Percentiles rank a stretch among this genome's conserved stretches.
phyloP scores from a whole-genome alignment of 371 early-diverging fungal species.

The Rhizoclosmatium hyalinum region DNA sequence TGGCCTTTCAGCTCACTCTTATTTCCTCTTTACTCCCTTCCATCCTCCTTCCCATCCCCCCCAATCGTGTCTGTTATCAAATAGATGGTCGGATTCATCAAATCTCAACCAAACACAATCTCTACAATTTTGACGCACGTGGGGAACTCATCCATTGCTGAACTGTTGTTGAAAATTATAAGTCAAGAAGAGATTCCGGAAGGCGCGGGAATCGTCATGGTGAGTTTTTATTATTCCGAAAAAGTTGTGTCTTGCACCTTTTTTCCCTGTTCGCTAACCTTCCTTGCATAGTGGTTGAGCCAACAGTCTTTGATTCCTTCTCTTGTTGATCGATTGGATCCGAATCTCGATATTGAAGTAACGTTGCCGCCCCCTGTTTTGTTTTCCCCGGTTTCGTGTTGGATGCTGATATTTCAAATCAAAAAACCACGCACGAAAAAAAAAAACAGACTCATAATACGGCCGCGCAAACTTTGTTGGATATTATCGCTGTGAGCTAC shows the following conservation, averaged over 20 bases:
- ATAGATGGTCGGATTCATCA: conserved; percentile 49
- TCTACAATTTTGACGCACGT: conserved; percentile 75
- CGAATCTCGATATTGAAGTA: conserved; percentile 48
- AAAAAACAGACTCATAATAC: conserved; percentile 78
- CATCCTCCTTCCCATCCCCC: too few species aligned
- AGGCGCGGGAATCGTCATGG: conserved; percentile 78
- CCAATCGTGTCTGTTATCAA: not conserved
- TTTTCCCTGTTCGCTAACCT: conserved; percentile 1
- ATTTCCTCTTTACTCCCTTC: too few species aligned
- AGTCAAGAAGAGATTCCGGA: conserved; percentile 88
- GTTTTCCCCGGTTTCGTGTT: not conserved
- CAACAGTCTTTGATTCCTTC: conserved; percentile 74
- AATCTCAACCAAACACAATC: conserved; percentile 43
- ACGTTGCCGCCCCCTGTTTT: not conserved
- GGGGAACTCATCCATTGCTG: conserved; percentile 85
- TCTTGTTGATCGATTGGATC: conserved; percentile 81
- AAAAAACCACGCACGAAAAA: conserved; percentile 74
- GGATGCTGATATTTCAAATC: not conserved
- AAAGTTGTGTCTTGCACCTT: not conserved
- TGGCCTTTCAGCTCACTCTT: too few species aligned
- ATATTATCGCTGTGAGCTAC: conserved; percentile 84
- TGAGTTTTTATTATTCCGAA: conserved; percentile 37
- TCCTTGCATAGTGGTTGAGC: conserved; percentile 77
- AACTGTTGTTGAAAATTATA: conserved; percentile 87
- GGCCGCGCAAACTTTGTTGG: conserved; percentile 88